These are phyloP conservation scores for Mucor circinelloides DNA, from an alignment of 371 early-diverging fungal genomes.

Conservation along the genomic window DNA sequence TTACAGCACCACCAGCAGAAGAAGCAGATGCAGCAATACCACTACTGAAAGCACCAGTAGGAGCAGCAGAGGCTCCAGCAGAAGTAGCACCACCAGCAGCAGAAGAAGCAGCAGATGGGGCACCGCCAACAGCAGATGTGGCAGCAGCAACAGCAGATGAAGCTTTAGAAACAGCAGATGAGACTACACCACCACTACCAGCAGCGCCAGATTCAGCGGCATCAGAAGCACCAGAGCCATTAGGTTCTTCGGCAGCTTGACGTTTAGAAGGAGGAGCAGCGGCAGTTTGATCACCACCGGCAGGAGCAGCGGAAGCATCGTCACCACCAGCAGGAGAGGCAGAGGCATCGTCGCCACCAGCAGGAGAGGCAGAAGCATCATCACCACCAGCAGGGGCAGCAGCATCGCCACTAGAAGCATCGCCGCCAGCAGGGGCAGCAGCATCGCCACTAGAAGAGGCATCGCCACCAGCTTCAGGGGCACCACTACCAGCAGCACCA, in stretches of 20 bases:
- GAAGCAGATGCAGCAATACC: not conserved
- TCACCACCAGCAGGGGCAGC: conserved; percentile 23
- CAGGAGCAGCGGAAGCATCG: conserved; percentile 4
- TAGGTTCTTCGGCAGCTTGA: conserved; percentile 7
- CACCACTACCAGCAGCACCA: conserved; percentile 5
- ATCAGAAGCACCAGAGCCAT: not conserved
- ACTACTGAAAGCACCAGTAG: not conserved
- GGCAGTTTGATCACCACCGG: conserved; percentile 13
- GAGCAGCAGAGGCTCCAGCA: not conserved
- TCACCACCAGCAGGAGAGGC: conserved; percentile 16
- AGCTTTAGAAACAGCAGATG: not conserved
- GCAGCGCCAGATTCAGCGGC: not conserved
- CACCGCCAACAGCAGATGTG: not conserved
- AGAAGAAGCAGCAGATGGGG: not conserved
- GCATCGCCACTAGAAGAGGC: conserved; percentile 13
- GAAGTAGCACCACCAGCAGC: conserved; percentile 1
- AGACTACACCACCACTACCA: not conserved
- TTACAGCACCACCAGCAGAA: not conserved
- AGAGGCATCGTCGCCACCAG: not conserved
- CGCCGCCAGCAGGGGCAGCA: not conserved
- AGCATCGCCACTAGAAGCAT: conserved; percentile 20
- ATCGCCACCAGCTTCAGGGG: conserved; percentile 11
- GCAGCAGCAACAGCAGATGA: not conserved
- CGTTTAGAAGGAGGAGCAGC: conserved; percentile 21
- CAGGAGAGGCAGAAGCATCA: conserved; percentile 19